These are phyloP conservation scores for Haplosporangium gracile DNA, from an alignment of 192 early-diverging fungal genomes.

Conservation along the genomic window DNA sequence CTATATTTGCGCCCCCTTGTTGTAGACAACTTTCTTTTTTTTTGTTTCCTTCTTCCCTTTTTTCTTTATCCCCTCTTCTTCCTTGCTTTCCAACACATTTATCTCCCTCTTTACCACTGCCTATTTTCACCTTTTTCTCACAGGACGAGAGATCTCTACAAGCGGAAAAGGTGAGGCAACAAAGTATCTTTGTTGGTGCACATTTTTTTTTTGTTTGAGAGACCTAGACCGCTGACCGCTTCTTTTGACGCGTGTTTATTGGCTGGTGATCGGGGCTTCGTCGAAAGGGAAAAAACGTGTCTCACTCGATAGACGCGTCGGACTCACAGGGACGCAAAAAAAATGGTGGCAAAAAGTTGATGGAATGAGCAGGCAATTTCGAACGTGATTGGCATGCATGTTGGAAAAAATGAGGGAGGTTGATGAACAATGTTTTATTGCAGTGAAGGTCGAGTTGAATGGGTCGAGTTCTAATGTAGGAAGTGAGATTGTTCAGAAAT, in stretches of 20 bases:
- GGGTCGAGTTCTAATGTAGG: too few species aligned
- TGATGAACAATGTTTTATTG: background rate
- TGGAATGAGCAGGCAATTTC: background rate
- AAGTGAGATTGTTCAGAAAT: background rate
- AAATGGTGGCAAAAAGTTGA: background rate
- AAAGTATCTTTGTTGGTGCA: too few species aligned
- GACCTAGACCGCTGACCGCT: too few species aligned
- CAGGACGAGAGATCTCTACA: too few species aligned
- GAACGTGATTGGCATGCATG: background rate
- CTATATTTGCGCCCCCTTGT: background rate
- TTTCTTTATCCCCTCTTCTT: background rate
- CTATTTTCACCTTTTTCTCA: too few species aligned
- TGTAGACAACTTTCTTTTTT: background rate
- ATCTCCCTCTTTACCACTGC: too few species aligned
- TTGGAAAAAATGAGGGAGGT: background rate
- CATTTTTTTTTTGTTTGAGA: background rate
- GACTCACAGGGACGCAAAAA: background rate
- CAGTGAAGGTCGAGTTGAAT: background rate
- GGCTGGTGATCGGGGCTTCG: background rate
- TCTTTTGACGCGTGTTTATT: background rate
- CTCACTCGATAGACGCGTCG: background rate
- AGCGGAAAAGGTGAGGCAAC: background rate
- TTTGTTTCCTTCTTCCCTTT: background rate
- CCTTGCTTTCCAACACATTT: background rate
- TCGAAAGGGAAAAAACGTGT: background rate